These are phyloP conservation scores for Combretum micranthum DNA, from an alignment of 345 rosid species.

Conservation along the genomic window DNA sequence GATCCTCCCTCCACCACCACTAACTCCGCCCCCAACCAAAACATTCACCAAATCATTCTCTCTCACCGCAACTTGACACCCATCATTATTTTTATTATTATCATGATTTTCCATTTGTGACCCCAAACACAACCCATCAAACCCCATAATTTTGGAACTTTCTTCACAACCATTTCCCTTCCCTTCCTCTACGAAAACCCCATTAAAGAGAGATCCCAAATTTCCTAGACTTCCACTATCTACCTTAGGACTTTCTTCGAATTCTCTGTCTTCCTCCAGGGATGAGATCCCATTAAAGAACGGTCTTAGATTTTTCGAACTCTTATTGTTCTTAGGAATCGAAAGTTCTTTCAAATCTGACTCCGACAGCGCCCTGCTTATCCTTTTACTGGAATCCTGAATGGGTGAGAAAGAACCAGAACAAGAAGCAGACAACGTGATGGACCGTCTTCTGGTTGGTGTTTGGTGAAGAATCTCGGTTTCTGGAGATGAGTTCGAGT, in stretches of 20 bases:
- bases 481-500: slow-evolving; percentile 29
- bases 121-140: slow-evolving; percentile 14
- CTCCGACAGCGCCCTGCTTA: slow-evolving; percentile 54
- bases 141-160: slow-evolving; percentile 11
- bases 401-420: slow-evolving; percentile 23
- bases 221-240: neutral
- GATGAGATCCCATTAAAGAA: slow-evolving; percentile 19
- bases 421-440: slow-evolving; percentile 28
- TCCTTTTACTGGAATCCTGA: slow-evolving; percentile 20
- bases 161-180: slow-evolving; percentile 5
- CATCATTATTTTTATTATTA: too few species aligned
- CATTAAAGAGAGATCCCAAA: neutral
- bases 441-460: slow-evolving; percentile 20
- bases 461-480: slow-evolving; percentile 27
- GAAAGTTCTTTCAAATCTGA: slow-evolving; percentile 38
- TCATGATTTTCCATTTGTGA: slow-evolving; percentile 19
- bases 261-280: slow-evolving; percentile 35
- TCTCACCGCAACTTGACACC: too few species aligned
- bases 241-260: neutral
- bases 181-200: slow-evolving; percentile 3
- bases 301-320: slow-evolving; percentile 15
- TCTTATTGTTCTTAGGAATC: slow-evolving; percentile 17
- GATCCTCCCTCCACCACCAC: slow-evolving; percentile 35
- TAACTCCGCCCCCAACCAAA: slow-evolving; percentile 28
- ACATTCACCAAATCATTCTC: neutral